phyloP scores from a whole-genome alignment of 768 basidiomycete species.

The Imleria badia region DNA sequence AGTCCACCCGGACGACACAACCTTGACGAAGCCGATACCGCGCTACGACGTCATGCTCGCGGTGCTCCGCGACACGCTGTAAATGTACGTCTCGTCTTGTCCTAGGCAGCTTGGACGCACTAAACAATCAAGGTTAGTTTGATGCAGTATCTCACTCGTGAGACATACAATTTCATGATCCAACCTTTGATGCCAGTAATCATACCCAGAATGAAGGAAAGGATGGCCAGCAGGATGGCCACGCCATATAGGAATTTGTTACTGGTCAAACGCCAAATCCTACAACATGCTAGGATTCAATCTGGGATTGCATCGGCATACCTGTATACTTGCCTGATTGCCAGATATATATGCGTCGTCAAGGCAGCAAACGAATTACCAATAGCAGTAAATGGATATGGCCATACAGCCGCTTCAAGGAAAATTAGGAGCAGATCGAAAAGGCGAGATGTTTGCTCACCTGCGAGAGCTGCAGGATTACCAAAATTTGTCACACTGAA shows the following conservation, averaged over 20 bases:
- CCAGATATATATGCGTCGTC: constrained; percentile 50
- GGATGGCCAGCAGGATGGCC: constrained; percentile 37
- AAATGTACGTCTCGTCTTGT: too few relatives aligned
- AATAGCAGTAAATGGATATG: constrained; percentile 49
- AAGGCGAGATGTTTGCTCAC: background rate
- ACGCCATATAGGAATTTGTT: constrained; percentile 29
- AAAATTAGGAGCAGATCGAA: background rate
- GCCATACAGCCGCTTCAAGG: constrained; percentile 44
- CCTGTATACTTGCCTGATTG: constrained; percentile 38
- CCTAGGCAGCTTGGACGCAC: constrained; percentile 42
- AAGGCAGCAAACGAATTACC: constrained; percentile 47
- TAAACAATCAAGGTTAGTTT: constrained; percentile 16
- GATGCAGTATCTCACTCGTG: background rate
- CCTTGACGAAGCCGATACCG: constrained; percentile 60
- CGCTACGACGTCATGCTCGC: constrained; percentile 90
- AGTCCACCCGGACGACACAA: constrained; percentile 63
- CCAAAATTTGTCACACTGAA: constrained; percentile 15
- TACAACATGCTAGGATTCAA: background rate
- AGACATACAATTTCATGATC: constrained; percentile 40
- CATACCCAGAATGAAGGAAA: constrained; percentile 44
- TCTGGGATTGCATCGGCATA: too few relatives aligned
- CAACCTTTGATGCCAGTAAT: constrained; percentile 44
- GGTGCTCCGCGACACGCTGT: constrained; percentile 78
- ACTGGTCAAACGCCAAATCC: constrained; percentile 17
- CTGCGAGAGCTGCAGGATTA: constrained; percentile 14